A percentile compares a stretch with the other conserved stretches of the same genome.
Conservation (phyloP, 352 stramenopile species). For the Thalassiosira livingstoniorum region DNA sequence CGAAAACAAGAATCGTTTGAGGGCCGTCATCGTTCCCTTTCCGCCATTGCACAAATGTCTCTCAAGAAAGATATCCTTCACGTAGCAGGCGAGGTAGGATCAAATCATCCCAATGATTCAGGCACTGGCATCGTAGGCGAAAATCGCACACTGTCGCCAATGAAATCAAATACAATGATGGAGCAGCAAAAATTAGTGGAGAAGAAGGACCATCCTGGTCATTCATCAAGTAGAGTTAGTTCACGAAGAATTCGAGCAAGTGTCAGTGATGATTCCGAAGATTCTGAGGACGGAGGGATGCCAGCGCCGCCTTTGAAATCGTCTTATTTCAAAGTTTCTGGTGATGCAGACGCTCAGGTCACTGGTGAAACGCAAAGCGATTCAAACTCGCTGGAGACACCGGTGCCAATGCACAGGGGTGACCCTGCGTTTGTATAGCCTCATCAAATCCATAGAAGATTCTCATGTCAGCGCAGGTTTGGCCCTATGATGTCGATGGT, state of each 20-base stretch:
- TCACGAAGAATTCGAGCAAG: not conserved
- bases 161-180: not conserved
- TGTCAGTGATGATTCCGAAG: not conserved
- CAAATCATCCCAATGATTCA: not conserved
- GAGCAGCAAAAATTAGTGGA: slow-evolving; percentile 4
- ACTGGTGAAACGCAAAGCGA: too few relatives aligned
- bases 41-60: slow-evolving; percentile 16
- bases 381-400: too few relatives aligned
- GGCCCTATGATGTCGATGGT: too few relatives aligned
- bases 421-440: too few relatives aligned
- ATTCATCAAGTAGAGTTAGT: too few relatives aligned
- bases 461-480: too few relatives aligned
- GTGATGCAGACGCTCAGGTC: too few relatives aligned
- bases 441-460: too few relatives aligned
- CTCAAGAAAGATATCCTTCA: slow-evolving; percentile 17
- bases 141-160: not conserved
- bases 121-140: not conserved
- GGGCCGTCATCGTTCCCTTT: slow-evolving; percentile 1
- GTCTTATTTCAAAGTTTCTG: not conserved
- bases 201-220: too few relatives aligned
- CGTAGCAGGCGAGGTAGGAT: not conserved
- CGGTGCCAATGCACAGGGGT: too few relatives aligned
- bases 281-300: not conserved
- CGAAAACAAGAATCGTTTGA: slow-evolving; percentile 20
- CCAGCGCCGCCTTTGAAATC: not conserved